Conservation (phyloP, 441 rosid genomes). For the Syzygium syzygioides region DNA sequence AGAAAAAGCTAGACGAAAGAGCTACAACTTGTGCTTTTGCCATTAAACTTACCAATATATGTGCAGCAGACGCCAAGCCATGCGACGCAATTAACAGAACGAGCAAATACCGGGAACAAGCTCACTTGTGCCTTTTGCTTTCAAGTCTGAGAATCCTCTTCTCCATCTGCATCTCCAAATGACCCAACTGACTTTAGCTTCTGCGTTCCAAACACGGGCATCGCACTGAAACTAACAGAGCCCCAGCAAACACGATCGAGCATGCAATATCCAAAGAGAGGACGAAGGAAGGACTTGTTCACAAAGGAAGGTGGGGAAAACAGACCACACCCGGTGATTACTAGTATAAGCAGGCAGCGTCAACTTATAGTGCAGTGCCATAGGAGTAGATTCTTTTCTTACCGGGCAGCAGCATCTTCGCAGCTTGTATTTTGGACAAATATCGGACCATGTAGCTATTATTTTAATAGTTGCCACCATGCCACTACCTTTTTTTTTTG, state of each 20-base stretch:
- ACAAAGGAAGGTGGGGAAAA: neutral
- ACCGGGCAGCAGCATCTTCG: neutral
- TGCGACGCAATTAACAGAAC: neutral
- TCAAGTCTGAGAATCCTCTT: constrained; percentile 28
- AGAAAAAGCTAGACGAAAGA: neutral
- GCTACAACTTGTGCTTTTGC: neutral
- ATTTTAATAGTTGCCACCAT: neutral
- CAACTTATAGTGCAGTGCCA: neutral
- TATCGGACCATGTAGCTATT: neutral
- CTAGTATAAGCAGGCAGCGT: too few relatives aligned
- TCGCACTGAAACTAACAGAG: neutral
- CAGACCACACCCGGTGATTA: neutral
- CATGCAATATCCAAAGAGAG: neutral
- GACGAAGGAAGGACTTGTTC: neutral
- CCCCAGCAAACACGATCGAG: neutral
- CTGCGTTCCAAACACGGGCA: neutral
- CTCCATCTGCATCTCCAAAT: constrained; percentile 26
- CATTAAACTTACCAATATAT: neutral
- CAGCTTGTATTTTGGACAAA: neutral
- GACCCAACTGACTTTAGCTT: neutral
- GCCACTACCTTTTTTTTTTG: neutral
- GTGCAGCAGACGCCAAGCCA: neutral
- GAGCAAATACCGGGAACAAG: neutral
- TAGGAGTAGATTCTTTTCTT: neutral
- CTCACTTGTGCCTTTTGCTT: constrained; percentile 11